These are phyloP conservation scores for Delonix regia DNA, from an alignment of 306 rosid genomes.

Conservation along the genomic window DNA sequence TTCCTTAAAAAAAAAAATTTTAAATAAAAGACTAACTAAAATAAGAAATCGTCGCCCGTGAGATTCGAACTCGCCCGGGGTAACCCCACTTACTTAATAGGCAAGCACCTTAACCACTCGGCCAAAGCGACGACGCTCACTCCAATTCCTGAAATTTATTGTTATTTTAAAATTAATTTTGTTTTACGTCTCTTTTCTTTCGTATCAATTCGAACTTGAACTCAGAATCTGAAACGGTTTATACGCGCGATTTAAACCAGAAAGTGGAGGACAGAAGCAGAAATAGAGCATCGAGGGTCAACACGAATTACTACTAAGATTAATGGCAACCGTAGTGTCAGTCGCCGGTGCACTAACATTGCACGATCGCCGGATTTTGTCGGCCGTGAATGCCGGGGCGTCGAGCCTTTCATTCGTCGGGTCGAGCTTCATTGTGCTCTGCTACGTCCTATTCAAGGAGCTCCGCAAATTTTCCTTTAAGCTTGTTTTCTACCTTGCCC, in stretches of 20 bases:
- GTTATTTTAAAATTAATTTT: too few species aligned
- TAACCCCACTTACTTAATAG: conserved; percentile 30
- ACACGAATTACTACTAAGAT: conserved; percentile 1
- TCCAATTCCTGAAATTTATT: too few species aligned
- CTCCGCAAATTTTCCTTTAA: conserved; percentile 99
- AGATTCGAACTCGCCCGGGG: conserved; percentile 41
- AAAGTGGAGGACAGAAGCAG: not conserved
- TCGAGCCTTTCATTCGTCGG: conserved; percentile 89
- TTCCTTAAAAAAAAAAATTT: too few species aligned
- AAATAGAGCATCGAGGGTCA: not conserved
- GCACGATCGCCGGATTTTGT: conserved; percentile 63
- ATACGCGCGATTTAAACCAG: not conserved
- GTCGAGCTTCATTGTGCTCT: conserved; percentile 86
- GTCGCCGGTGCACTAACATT: conserved; percentile 57
- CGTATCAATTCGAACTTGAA: not conserved
- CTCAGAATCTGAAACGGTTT: not conserved
- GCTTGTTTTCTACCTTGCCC: conserved; percentile 97
- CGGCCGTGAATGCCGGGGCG: conserved; percentile 72
- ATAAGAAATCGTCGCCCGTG: not conserved
- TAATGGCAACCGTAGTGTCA: conserved; percentile 57
- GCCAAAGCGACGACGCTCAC: conserved; percentile 26
- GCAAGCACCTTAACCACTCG: conserved; percentile 35
- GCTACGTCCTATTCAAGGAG: conserved; percentile 97
- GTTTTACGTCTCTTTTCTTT: not conserved
- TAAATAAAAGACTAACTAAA: too few species aligned